Evolutionary conservation across 495 filamentous ascomycete genomes (phyloP).

Genomic region (Penicillium coffeae): DNA sequence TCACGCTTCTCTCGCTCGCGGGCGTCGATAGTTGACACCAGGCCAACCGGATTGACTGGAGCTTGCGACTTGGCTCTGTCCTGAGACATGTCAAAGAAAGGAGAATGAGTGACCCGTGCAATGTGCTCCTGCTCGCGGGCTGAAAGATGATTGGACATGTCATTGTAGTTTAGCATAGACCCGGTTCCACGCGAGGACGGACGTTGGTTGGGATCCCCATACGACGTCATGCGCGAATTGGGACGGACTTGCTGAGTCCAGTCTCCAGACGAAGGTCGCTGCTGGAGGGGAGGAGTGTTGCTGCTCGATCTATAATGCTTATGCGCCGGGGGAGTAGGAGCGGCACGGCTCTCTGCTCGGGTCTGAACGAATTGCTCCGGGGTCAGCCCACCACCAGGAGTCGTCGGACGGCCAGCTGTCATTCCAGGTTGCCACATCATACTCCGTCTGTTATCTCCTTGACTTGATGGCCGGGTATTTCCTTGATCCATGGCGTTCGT

Average conservation of each 20-base stretch:
- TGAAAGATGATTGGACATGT: conserved; percentile 66
- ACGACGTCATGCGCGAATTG: conserved; percentile 28
- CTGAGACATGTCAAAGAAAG: conserved; percentile 67
- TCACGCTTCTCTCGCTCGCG: conserved; percentile 70
- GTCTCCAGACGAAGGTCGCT: conserved; percentile 50
- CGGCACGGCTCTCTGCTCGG: conserved; percentile 54
- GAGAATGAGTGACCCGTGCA: conserved; percentile 77
- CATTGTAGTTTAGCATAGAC: conserved; percentile 42
- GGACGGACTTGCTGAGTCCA: conserved; percentile 50
- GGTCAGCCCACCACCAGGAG: conserved; percentile 44
- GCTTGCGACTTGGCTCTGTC: conserved; percentile 43
- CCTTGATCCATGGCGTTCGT: conserved; percentile 27
- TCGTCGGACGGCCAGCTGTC: conserved; percentile 41
- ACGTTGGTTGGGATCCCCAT: conserved; percentile 41
- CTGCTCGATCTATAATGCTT: conserved; percentile 56
- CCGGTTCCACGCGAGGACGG: conserved; percentile 50
- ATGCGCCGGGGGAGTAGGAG: conserved; percentile 48
- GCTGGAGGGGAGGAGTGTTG: conserved; percentile 41
- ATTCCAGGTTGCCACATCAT: conserved; percentile 79
- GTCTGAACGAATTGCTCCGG: conserved; percentile 88
- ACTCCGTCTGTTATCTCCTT: conserved; percentile 53
- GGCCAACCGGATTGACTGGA: conserved; percentile 51
- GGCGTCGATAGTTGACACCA: conserved; percentile 72
- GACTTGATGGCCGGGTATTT: conserved; percentile 37
- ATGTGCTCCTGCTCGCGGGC: conserved; percentile 95